Conservation (phyloP, 2,329 filamentous ascomycete genomes). For the Hypoxylon sp. region DNA sequence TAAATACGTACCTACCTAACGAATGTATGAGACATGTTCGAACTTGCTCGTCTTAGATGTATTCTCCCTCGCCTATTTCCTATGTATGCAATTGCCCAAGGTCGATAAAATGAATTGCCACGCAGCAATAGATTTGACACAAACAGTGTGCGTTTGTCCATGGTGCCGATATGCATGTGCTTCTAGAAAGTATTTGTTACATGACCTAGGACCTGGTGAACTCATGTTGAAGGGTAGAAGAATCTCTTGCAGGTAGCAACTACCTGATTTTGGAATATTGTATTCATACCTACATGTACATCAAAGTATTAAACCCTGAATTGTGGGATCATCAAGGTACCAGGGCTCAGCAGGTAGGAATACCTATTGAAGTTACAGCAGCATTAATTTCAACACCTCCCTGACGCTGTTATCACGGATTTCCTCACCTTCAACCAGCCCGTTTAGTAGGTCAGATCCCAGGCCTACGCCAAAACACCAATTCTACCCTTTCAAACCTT, state of each 20-base stretch:
- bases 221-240: not conserved
- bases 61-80: not conserved
- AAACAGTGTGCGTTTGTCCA: constrained; percentile 3
- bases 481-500: not conserved
- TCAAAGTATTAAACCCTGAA: not conserved
- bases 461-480: not conserved
- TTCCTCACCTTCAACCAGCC: not conserved
- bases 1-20: too few relatives aligned
- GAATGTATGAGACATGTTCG: not conserved
- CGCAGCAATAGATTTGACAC: not conserved
- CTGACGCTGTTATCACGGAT: not conserved
- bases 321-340: not conserved
- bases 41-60: not conserved
- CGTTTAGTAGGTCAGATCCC: constrained; percentile 5
- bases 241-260: not conserved
- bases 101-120: not conserved
- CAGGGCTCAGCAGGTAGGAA: not conserved
- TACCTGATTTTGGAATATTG: not conserved
- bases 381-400: not conserved
- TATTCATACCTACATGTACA: not conserved
- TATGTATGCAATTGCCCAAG: not conserved
- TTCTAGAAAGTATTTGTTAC: constrained; percentile 3
- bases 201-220: not conserved
- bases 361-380: not conserved
- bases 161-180: not conserved